Evolutionary conservation across 2,329 filamentous ascomycete species (phyloP), one percentile per base, ranked within the genome.

Genomic region (Paraphoma sp.): DNA sequence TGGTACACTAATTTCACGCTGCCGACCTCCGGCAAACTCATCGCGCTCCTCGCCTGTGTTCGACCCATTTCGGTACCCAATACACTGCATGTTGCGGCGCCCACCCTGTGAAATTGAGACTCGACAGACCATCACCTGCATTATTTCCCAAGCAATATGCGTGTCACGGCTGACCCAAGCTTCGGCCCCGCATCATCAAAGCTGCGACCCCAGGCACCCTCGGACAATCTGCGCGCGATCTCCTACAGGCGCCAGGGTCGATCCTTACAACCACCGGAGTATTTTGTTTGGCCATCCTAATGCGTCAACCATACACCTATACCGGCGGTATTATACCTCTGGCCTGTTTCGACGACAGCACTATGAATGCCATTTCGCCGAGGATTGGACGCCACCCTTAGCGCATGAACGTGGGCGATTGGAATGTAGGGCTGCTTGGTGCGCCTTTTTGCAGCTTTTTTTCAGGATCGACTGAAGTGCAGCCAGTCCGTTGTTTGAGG

Each of bases 141-240:
- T 48, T 53, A 47, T 48, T 53, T 28, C 55, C 59, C 56, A 53
- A 48, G 62, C 65, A 60, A 54, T 64, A 62, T 65, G 62, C 59
- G 62, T 68, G 67, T 56, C 63, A 67, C 68, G 53, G 59, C 58
- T 57, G 58, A 67, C 62, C 62, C 63, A 63, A 51, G 54, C 46
- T 59, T 57, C 67, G 68, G 67, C 67, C 68, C 68, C 70, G 62
- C 71, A 65, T 56, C 59, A 54, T 64, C 64, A 61, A 65, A 65
- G 63, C 59, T 54, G 48, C 45, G 57, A 63, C 57, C 51, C 49
- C 43, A 49, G 51, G 46, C 65, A 60, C 57, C 65, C 55, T 74
- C 73, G 71, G 73, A 66, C 67, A 72, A 64, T 75, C 73, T 46
- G 63, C 68, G 67, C 60, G 59, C 64, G 72, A 76, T 75, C 73